These are phyloP conservation scores for Pelagophyceae sp. DNA, from an alignment of 352 stramenopile genomes.

Conservation along the genomic window DNA sequence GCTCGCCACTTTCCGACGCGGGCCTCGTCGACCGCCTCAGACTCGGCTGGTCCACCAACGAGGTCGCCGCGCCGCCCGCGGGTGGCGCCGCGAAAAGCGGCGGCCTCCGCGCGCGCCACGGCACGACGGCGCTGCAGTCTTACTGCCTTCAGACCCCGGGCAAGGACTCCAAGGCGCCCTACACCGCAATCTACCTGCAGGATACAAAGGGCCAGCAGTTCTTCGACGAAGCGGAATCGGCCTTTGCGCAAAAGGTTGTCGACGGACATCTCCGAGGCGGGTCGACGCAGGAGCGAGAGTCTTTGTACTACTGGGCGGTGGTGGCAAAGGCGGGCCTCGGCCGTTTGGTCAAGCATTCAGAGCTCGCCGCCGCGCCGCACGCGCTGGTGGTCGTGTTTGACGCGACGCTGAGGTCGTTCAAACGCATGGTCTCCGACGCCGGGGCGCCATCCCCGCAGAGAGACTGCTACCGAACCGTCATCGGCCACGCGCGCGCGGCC, in stretches of 20 bases:
- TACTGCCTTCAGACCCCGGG: neutral
- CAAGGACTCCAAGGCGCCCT: neutral
- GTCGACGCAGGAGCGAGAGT: neutral
- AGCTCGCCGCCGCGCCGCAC: neutral
- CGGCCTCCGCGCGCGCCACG: neutral
- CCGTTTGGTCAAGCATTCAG: neutral
- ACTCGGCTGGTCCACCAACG: neutral
- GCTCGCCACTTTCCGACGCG: neutral
- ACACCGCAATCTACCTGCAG: neutral
- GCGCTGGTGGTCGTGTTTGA: slow-evolving; percentile 2
- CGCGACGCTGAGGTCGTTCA: neutral
- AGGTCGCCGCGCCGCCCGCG: neutral
- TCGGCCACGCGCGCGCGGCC: neutral
- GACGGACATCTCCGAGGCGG: neutral
- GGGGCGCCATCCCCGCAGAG: neutral
- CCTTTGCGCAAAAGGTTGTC: neutral
- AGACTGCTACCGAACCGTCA: neutral
- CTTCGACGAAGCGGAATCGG: neutral
- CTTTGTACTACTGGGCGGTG: neutral
- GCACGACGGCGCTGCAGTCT: neutral
- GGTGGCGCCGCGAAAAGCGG: neutral
- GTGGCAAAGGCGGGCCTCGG: neutral
- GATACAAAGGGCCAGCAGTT: slow-evolving; percentile 14
- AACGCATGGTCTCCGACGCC: neutral
- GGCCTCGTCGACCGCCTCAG: neutral